phyloP scores from a whole-genome alignment of 2,329 filamentous ascomycete genomes.

The Fusarium pseudograminearum region DNA sequence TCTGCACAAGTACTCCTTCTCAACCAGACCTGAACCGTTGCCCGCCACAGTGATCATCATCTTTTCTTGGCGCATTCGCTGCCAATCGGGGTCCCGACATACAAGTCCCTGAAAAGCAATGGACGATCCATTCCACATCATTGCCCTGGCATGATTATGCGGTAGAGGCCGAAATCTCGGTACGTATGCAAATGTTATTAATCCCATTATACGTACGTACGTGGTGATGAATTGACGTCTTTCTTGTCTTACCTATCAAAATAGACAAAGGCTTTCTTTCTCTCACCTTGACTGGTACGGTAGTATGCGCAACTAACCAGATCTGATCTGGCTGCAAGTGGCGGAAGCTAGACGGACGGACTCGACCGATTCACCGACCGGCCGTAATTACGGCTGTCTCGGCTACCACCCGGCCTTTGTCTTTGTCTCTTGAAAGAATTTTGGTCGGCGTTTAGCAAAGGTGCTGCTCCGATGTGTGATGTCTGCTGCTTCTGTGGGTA shows the following conservation, averaged over 20 bases:
- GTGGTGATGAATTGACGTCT: background rate
- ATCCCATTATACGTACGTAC: background rate
- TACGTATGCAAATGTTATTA: background rate
- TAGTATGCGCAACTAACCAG: background rate
- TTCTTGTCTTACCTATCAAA: background rate
- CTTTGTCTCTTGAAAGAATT: background rate
- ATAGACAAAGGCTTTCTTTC: background rate
- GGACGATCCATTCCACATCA: constrained; percentile 37
- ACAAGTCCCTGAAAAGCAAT: constrained; percentile 28
- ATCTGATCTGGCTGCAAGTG: constrained; percentile 6
- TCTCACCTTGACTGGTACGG: background rate
- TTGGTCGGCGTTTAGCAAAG: constrained; percentile 24
- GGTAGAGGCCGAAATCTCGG: constrained; percentile 8
- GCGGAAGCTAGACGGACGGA: constrained; percentile 29
- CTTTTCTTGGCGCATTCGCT: constrained; percentile 31
- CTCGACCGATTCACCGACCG: constrained; percentile 35
- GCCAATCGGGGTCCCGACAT: constrained; percentile 14
- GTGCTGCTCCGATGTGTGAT: constrained; percentile 18
- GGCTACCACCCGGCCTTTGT: constrained; percentile 30
- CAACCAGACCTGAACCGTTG: background rate
- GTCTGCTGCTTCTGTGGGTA: constrained; percentile 1
- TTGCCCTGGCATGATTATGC: constrained; percentile 16
- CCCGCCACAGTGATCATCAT: constrained; percentile 41
- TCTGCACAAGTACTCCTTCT: constrained; percentile 8
- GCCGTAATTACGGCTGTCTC: constrained; percentile 46